These are phyloP conservation scores for Hypericum androsaemum DNA, from an alignment of 345 rosid genomes.

Conservation along the genomic window DNA sequence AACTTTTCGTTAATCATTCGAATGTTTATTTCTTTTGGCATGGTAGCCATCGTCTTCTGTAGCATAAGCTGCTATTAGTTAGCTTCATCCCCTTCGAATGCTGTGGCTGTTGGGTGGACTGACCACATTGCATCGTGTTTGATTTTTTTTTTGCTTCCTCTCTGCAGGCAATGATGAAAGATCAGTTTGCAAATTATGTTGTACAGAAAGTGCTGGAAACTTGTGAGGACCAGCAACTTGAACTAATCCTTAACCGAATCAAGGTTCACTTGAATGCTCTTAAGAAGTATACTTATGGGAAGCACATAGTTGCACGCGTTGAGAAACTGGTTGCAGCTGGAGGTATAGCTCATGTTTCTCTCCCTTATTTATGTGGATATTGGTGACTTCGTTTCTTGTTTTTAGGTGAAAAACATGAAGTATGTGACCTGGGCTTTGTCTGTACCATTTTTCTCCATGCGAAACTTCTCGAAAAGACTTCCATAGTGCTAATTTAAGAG, in stretches of 20 bases:
- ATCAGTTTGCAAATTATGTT: conserved; percentile 95
- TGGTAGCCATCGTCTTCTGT: too few species aligned
- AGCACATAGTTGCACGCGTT: conserved; percentile 93
- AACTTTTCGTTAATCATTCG: too few species aligned
- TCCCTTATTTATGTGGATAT: neutral
- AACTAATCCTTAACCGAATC: conserved; percentile 70
- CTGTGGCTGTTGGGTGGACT: too few species aligned
- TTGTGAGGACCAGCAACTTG: conserved; percentile 83
- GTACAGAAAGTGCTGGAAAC: conserved; percentile 98
- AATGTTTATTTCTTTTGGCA: too few species aligned
- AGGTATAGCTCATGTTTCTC: conserved; percentile 30
- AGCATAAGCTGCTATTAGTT: too few species aligned
- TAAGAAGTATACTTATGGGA: conserved; percentile 92
- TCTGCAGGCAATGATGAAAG: conserved; percentile 92
- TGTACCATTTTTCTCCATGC: too few species aligned
- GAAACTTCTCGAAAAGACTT: neutral
- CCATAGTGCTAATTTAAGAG: too few species aligned
- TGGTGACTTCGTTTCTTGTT: neutral
- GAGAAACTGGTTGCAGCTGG: conserved; percentile 98
- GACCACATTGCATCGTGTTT: too few species aligned
- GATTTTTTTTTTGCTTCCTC: neutral
- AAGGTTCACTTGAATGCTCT: conserved; percentile 80
- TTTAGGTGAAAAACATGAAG: too few species aligned
- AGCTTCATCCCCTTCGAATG: too few species aligned
- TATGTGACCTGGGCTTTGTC: too few species aligned